Base-by-base conservation (phyloP, 306 rosid genomes). In the Carpinus viminea region DNA sequence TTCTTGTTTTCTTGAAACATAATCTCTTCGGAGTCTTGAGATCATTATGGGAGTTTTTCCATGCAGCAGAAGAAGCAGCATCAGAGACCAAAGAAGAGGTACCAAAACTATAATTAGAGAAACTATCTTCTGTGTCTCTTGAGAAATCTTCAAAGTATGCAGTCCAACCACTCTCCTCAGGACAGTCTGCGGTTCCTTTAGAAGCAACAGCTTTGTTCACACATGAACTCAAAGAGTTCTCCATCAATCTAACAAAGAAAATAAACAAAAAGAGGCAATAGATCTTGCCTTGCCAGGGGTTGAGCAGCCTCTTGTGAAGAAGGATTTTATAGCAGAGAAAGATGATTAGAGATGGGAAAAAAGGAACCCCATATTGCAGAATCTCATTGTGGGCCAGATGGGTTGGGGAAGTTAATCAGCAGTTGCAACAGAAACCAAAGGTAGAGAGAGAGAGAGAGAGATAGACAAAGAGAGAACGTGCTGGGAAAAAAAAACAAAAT, bases 151-250 rank as follows among this genome's bases (percentile, higher is more conserved):
- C 91, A 12, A 95, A 86, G 77, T 95, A 95, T 17, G 92, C 72
- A 46, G 98, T 95, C 98, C 98, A 95, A 31, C 98, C 98, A 85
- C 98, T 95, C 82, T 92, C 97, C 16, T 88, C 88, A 60, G 74
- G 50, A 70, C 56, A 13, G 45, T 46, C 31, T 36, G 7, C 65
- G 41, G 64, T 79, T 66, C 71, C 74, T 31, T 52, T 70, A 15
- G 71, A 68, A 75, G 87, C 38, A 61, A 34, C 45, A 68, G 64
- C 34, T 74, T 85, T 84, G 31, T 81, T 77, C 75, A 80, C 75
- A 3, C 90, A 93, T 53, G 93, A 86, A 75, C 52, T 70, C 51
- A 70, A n/a, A 76, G 91, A 89, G 48, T 87, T 86, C 74, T 89
- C 93, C 97, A 84, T 85, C 62, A 52, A 75, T 65, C 71, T 65